Base-by-base conservation (phyloP, 352 stramenopile genomes). In the Globisporangium mamillatum region DNA sequence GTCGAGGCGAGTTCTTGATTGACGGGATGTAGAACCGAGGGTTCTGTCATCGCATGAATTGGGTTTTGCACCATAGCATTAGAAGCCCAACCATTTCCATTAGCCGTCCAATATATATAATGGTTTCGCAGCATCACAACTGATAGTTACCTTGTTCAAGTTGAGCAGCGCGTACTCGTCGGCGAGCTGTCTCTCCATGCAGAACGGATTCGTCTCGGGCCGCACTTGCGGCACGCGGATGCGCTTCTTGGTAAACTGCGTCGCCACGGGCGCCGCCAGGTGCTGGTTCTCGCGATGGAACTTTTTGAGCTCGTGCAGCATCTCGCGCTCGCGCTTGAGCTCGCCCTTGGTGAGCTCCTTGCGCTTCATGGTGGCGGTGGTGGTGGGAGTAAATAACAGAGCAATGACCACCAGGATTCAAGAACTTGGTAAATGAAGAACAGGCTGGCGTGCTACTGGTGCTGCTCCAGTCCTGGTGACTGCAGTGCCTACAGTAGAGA, bases 151-250 rank as follows among this genome's bases (percentile, higher is more conserved):
- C 78, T 92, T 93, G 75, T 95, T 95, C 69, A 92, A 79, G 65
- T 93, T 89, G 64, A 82, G 66, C 60, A 84, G 84, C 65, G 83
- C 73, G 61, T 89, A 90, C 62, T 78, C 85, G 64, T 94, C 88
- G n/a, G 85, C 82, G 61, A 94, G 65, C 64, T 92, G 88, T 18
- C 84, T 78, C 27, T 93, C 82, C 57, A 75, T 66, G 62, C 84
- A 93, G 66, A 93, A 94, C 44, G 84, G 84, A 60, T 95, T 92
- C 53, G 68, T 71, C 27, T 93, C 80, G 62, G 74, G 29, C 55
- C 92, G 81, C 25, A 89, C 71, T 2, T 69, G 74, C 8, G 85
- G 86, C 54, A 92, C 69, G 14, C 80, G 82, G 7, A 90, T 58
- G 52, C 85, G 79, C 66, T 93, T 93, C 66, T 90, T 87, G 48